Conservation (phyloP, 345 rosid species). For the Reutealis trisperma region DNA sequence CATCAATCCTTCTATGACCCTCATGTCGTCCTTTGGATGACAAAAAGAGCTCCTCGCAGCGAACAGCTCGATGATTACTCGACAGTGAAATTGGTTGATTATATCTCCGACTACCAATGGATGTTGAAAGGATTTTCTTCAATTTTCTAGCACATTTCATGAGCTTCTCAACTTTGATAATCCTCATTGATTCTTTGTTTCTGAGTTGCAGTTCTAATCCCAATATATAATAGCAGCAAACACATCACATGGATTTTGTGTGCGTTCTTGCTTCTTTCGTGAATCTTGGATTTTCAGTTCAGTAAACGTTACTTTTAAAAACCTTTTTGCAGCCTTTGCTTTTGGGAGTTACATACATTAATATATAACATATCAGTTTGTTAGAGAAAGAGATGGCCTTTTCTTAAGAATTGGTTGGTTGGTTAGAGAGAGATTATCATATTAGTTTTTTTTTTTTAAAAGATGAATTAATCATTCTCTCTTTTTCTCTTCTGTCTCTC, state of each 20-base stretch:
- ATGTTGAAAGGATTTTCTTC: conserved; percentile 13
- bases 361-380: background rate
- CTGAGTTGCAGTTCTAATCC: no score
- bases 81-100: background rate
- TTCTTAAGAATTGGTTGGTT: background rate
- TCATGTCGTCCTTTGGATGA: conserved; percentile 7
- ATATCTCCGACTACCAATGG: background rate
- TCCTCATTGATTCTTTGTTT: no score
- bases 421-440: background rate
- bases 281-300: background rate
- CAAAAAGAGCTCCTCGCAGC: conserved; percentile 40
- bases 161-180: conserved; percentile 2
- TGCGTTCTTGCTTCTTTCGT: background rate
- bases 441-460: no score
- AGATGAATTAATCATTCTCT: no score
- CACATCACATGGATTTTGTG: conserved; percentile 7
- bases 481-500: no score
- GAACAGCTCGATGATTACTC: conserved; percentile 19
- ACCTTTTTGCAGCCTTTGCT: background rate
- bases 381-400: background rate
- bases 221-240: no score
- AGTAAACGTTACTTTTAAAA: background rate
- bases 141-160: conserved; percentile 10
- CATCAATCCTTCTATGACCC: background rate
- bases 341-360: background rate